phyloP scores from a whole-genome alignment of 768 basidiomycete species.

The Gelatoporia subvermispora region DNA sequence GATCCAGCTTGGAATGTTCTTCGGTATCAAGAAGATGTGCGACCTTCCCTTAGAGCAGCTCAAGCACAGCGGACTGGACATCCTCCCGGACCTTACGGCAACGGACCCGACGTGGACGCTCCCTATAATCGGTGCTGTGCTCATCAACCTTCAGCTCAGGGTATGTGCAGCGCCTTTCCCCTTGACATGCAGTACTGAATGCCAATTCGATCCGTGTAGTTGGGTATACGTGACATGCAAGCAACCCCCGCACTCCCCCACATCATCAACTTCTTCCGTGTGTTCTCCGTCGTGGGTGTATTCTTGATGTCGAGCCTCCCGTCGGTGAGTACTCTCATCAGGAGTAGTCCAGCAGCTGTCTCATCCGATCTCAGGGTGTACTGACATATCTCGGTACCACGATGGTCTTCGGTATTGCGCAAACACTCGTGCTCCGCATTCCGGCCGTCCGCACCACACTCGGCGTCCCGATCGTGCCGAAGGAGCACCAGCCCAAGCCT shows the following conservation, averaged over 20 bases:
- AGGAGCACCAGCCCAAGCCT: conserved; percentile 10
- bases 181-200: not conserved
- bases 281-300: conserved; percentile 46
- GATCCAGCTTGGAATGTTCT: conserved; percentile 78
- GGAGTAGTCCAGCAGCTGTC: not conserved
- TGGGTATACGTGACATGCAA: conserved; percentile 48
- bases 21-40: conserved; percentile 70
- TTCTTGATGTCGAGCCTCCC: conserved; percentile 58
- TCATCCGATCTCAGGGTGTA: conserved; percentile 38
- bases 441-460: conserved; percentile 37
- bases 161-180: conserved; percentile 35
- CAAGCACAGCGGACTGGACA: conserved; percentile 65
- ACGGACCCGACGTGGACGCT: conserved; percentile 75
- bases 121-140: conserved; percentile 51
- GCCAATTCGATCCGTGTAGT: conserved; percentile 27
- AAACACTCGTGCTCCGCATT: conserved; percentile 41
- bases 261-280: conserved; percentile 60
- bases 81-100: conserved; percentile 72
- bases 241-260: conserved; percentile 53
- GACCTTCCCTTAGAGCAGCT: conserved; percentile 70
- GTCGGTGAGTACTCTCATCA: conserved; percentile 43
- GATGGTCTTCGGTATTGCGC: conserved; percentile 39
- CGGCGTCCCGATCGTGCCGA: conserved; percentile 25
- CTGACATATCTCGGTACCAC: conserved; percentile 55
- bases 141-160: conserved; percentile 65